Conservation (phyloP, 257 asterid species). For the Pogostemon cablin region DNA sequence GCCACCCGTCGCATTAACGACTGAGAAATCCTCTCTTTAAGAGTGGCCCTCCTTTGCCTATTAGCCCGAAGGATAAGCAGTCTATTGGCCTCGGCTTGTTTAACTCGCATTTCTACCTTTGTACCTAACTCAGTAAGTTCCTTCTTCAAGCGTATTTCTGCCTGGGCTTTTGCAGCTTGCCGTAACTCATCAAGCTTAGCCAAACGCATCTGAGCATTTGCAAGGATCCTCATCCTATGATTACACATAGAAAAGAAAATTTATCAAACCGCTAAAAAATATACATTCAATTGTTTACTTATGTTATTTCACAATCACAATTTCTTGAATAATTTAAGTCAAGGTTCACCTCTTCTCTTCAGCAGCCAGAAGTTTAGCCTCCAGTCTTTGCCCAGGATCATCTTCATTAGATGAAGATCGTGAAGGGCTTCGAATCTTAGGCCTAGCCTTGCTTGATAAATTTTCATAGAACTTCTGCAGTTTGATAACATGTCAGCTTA, state of each 20-base stretch:
- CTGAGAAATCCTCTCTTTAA: slow-evolving; percentile 88
- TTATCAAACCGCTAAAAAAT: slow-evolving; percentile 5
- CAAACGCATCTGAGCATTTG: slow-evolving; percentile 79
- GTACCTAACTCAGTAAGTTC: slow-evolving; percentile 87
- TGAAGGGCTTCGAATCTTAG: slow-evolving; percentile 85
- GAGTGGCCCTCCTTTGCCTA: slow-evolving; percentile 75
- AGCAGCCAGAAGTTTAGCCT: slow-evolving; percentile 98
- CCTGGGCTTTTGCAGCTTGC: slow-evolving; percentile 81
- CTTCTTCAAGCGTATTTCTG: slow-evolving; percentile 71
- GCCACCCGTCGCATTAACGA: slow-evolving; percentile 68
- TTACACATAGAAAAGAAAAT: neutral
- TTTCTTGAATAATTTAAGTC: neutral
- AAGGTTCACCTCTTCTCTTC: slow-evolving; percentile 73
- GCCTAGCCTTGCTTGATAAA: slow-evolving; percentile 88
- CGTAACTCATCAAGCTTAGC: slow-evolving; percentile 89
- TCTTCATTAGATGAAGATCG: slow-evolving; percentile 70
- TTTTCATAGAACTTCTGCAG: slow-evolving; percentile 83
- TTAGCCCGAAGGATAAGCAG: slow-evolving; percentile 74
- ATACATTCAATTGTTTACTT: neutral
- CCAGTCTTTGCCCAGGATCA: slow-evolving; percentile 88
- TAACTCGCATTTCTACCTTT: slow-evolving; percentile 80
- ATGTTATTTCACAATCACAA: neutral
- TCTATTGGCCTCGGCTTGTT: slow-evolving; percentile 90
- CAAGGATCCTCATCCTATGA: slow-evolving; percentile 73
- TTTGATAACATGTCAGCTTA: slow-evolving; percentile 19